These are phyloP conservation scores for Aspergillus indologenus DNA, from an alignment of 495 filamentous ascomycete genomes.

Conservation along the genomic window DNA sequence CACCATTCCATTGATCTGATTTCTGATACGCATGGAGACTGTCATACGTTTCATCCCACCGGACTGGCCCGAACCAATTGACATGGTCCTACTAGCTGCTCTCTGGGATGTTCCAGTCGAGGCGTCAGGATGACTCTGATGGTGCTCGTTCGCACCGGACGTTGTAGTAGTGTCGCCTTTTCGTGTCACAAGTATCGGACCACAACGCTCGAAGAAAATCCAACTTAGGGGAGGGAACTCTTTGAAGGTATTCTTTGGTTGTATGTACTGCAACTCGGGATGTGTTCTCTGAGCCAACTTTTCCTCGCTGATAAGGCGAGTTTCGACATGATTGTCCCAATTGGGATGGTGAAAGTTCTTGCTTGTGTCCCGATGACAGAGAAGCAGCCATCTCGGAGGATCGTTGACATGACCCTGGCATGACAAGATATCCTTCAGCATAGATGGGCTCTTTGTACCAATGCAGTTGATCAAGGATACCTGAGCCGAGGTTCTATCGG, in stretches of 20 bases:
- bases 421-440: conserved; percentile 1
- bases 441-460: background rate
- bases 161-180: background rate
- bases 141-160: background rate
- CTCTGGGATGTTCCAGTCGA: background rate
- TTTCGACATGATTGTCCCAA: background rate
- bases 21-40: conserved; percentile 1
- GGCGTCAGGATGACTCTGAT: background rate
- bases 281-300: background rate
- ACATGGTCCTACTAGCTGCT: background rate
- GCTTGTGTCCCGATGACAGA: conserved; percentile 2
- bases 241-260: background rate
- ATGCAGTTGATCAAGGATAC: conserved; percentile 12
- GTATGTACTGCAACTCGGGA: background rate
- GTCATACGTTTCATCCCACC: background rate
- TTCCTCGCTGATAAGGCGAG: background rate
- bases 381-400: conserved; percentile 6
- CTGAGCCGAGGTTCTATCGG: background rate
- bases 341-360: background rate
- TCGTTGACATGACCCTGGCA: background rate
- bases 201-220: background rate
- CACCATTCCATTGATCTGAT: background rate
- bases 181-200: background rate
- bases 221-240: background rate
- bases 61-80: background rate